Evolutionary conservation across 495 filamentous ascomycete genomes (phyloP).

Genomic region (Glarea lozoyensis): DNA sequence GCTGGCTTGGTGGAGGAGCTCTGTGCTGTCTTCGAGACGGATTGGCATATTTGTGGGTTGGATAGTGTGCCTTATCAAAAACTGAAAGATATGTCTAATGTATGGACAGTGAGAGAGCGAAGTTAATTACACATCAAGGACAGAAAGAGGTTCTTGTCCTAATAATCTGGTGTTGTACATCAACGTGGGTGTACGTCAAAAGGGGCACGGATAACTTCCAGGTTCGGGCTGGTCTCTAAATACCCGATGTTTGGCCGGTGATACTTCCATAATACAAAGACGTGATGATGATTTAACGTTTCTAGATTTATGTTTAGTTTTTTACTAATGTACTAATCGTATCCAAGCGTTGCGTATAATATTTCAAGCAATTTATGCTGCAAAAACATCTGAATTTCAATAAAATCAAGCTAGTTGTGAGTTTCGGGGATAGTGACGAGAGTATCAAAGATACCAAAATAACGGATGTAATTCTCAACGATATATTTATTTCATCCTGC

Average conservation of each 20-base stretch:
- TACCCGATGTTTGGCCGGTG: neutral
- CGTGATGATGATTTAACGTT: no score
- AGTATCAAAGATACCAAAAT: no score
- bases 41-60: conserved; percentile 7
- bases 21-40: conserved; percentile 15
- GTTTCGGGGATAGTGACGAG: no score
- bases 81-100: neutral
- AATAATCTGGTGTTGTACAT: neutral
- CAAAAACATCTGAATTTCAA: no score
- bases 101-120: neutral
- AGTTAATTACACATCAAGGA: neutral
- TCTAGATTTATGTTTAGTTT: no score
- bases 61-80: neutral
- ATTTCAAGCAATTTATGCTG: no score
- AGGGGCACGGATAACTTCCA: neutral
- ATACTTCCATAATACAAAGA: no score
- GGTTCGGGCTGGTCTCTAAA: neutral
- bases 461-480: no score
- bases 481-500: no score
- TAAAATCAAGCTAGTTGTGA: no score
- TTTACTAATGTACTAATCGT: no score
- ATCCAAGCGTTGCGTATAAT: no score
- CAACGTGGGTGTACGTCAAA: neutral
- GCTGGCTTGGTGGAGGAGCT: conserved; percentile 15
- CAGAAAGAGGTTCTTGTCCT: neutral